A percentile compares a stretch with the other conserved stretches of the same genome.
These are phyloP conservation scores for Solanum acaule DNA, from an alignment of 257 asterid genomes.

Conservation along the genomic window DNA sequence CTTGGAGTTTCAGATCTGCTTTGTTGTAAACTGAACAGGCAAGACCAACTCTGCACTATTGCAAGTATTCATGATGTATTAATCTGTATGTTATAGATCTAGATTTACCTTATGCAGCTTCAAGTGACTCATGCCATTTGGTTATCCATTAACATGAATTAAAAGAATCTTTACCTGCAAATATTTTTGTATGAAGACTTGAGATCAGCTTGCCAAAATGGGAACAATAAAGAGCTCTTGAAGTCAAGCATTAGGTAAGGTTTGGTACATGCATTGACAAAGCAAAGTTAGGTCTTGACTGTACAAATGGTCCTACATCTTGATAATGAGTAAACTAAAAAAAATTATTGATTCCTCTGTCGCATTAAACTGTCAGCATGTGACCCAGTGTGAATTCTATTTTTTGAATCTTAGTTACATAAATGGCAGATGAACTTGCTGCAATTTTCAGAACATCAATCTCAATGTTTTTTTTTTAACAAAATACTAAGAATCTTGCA, in stretches of 20 bases:
- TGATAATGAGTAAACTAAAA: background rate
- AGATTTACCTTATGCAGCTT: background rate
- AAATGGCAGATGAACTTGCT: background rate
- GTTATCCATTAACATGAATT: background rate
- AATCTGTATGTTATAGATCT: background rate
- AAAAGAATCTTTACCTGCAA: background rate
- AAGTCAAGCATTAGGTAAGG: background rate
- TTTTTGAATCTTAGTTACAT: background rate
- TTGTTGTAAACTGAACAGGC: background rate
- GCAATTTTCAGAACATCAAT: background rate
- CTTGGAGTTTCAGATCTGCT: background rate
- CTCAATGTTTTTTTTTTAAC: background rate
- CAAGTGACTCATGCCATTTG: background rate
- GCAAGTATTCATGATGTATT: background rate
- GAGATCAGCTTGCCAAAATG: background rate
- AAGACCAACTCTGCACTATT: background rate
- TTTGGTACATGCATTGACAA: background rate
- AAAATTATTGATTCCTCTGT: background rate
- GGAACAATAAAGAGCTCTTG: background rate
- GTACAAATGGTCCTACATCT: background rate
- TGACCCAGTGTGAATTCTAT: background rate
- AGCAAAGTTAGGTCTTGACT: background rate
- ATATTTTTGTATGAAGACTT: background rate
- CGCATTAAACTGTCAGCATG: background rate
- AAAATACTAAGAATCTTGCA: conserved; percentile 10